Percentiles rank a stretch among this genome's conserved stretches.
Evolutionary conservation across 345 rosid species (phyloP).

Genomic region (Cardamine chenopodiifolia): DNA sequence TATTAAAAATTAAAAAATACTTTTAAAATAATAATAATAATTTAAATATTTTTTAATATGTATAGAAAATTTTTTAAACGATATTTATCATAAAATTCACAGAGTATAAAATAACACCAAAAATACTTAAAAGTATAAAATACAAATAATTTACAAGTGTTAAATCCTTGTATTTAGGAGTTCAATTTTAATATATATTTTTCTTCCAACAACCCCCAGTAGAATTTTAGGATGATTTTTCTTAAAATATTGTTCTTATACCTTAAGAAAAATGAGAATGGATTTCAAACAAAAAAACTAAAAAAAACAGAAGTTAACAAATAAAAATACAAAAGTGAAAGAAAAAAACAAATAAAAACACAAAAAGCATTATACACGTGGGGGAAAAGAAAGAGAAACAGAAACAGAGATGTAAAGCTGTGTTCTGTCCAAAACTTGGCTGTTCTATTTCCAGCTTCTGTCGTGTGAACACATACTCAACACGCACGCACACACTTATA

Average conservation of each 20-base stretch:
- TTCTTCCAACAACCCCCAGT: no score
- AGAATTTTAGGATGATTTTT: not conserved
- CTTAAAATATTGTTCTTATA: not conserved
- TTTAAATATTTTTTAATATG: no score
- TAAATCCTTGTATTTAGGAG: not conserved
- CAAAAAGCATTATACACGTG: slow-evolving; percentile 24
- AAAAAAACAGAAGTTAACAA: not conserved
- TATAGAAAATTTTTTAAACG: no score
- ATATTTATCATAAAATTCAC: no score
- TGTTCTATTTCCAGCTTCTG: slow-evolving; percentile 16
- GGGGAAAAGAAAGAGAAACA: not conserved
- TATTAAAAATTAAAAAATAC: no score
- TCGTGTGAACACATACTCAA: slow-evolving; percentile 21
- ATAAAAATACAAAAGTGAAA: no score
- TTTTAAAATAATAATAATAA: no score
- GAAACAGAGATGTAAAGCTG: slow-evolving; percentile 11
- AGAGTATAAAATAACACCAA: no score
- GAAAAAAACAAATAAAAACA: not conserved
- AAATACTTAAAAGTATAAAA: no score
- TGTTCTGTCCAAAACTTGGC: slow-evolving; percentile 21
- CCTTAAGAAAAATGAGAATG: not conserved
- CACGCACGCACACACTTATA: slow-evolving; percentile 4
- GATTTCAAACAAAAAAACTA: not conserved
- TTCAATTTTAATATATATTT: no score
- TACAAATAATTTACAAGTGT: no score